phyloP scores from a whole-genome alignment of 768 basidiomycete genomes.

The Phlebiopsis flavidoalba region DNA sequence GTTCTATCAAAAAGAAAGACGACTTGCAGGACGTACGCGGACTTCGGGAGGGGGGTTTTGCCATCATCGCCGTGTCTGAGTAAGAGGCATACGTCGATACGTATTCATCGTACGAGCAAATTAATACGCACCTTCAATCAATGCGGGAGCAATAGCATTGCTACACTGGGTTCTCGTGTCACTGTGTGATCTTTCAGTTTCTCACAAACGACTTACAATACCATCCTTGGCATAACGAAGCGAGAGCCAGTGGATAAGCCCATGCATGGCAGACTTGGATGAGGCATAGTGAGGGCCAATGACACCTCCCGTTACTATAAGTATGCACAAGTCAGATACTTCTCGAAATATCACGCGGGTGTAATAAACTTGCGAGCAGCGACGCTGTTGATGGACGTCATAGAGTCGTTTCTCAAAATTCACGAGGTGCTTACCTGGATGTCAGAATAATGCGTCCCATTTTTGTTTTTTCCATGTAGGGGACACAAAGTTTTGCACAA shows the following conservation, averaged over 20 bases:
- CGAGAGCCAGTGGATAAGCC: conserved; percentile 51
- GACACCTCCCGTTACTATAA: conserved; percentile 42
- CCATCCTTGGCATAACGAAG: conserved; percentile 44
- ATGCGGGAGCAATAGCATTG: conserved; percentile 48
- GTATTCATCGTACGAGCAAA: not conserved
- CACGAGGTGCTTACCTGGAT: conserved; percentile 34
- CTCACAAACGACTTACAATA: conserved; percentile 30
- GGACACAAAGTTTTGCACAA: conserved; percentile 47
- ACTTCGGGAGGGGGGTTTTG: conserved; percentile 30
- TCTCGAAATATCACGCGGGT: not conserved
- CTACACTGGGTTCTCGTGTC: conserved; percentile 10
- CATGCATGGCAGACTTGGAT: conserved; percentile 50
- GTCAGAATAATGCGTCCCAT: conserved; percentile 46
- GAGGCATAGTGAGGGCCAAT: conserved; percentile 55
- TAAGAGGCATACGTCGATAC: not conserved
- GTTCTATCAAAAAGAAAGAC: not conserved
- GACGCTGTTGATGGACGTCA: conserved; percentile 27
- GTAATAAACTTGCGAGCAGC: conserved; percentile 38
- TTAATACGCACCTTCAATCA: conserved; percentile 35
- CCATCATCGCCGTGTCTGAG: conserved; percentile 45
- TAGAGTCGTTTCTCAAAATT: not conserved
- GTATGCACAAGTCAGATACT: not conserved
- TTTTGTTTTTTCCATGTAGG: conserved; percentile 44
- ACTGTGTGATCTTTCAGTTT: not conserved
- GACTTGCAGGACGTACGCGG: conserved; percentile 15